phyloP scores from a whole-genome alignment of 2,329 filamentous ascomycete genomes.

The Exserohilum rostratum region DNA sequence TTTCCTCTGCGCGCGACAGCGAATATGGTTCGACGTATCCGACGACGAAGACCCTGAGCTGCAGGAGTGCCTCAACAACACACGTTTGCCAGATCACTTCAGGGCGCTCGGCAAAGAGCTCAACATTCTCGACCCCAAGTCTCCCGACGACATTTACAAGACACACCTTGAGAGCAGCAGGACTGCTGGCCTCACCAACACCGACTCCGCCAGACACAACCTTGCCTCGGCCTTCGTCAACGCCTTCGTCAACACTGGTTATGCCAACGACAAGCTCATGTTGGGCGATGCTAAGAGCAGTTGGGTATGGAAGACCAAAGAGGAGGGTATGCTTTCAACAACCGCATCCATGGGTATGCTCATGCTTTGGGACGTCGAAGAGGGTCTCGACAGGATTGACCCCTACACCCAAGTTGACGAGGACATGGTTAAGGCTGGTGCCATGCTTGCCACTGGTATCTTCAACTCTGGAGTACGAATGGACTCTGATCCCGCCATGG shows the following conservation, averaged over 20 bases:
- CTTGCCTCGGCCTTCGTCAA: constrained; percentile 96
- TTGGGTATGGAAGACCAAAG: constrained; percentile 99
- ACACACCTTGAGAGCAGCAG: constrained; percentile 95
- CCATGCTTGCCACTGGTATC: constrained; percentile 91
- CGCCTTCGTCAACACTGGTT: constrained; percentile 94
- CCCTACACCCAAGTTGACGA: constrained; percentile 88
- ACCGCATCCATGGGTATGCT: constrained; percentile 92
- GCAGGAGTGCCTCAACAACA: constrained; percentile 84
- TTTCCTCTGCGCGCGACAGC: constrained; percentile 89
- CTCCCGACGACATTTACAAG: constrained; percentile 99
- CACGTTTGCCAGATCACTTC: constrained; percentile 88
- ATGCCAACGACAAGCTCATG: constrained; percentile 97
- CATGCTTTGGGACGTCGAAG: constrained; percentile 91
- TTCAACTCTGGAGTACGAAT: constrained; percentile 91
- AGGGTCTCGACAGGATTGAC: constrained; percentile 90
- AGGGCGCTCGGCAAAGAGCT: constrained; percentile 93
- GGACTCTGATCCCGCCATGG: constrained; percentile 88
- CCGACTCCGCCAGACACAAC: constrained; percentile 95
- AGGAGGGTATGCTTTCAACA: constrained; percentile 96
- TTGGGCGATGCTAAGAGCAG: constrained; percentile 85
- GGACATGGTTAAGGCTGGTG: constrained; percentile 85
- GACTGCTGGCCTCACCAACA: constrained; percentile 89
- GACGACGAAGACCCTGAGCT: constrained; percentile 77
- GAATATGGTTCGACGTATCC: constrained; percentile 78
- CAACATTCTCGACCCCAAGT: constrained; percentile 95